Conservation (phyloP, 2,329 filamentous ascomycete species). For the Penicillium sp. region DNA sequence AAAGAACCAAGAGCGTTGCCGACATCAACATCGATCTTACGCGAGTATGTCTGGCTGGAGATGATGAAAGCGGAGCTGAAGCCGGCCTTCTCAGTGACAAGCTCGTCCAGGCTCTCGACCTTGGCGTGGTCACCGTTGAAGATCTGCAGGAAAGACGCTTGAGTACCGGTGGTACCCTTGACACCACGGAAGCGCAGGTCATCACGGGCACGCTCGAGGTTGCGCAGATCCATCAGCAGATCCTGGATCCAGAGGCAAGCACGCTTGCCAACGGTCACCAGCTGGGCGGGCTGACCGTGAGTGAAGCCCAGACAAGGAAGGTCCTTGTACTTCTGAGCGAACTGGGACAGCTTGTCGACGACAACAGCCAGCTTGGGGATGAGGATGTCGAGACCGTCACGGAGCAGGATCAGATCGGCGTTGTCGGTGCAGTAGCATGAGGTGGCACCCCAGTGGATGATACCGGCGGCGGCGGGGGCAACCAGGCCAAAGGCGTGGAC, state of each 20-base stretch:
- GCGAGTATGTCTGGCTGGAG: constrained; percentile 65
- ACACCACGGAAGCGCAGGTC: constrained; percentile 68
- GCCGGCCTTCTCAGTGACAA: constrained; percentile 58
- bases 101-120: constrained; percentile 54
- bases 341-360: constrained; percentile 62
- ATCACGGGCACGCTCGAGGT: constrained; percentile 59
- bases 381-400: constrained; percentile 66
- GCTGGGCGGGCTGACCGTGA: constrained; percentile 52
- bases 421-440: constrained; percentile 58
- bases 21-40: constrained; percentile 75
- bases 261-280: constrained; percentile 57
- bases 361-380: constrained; percentile 69
- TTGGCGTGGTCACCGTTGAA: constrained; percentile 54
- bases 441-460: constrained; percentile 69
- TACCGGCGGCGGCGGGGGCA: constrained; percentile 68
- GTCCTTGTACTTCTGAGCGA: constrained; percentile 64
- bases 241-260: constrained; percentile 69
- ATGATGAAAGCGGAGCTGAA: constrained; percentile 55
- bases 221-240: constrained; percentile 64
- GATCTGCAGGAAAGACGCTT: constrained; percentile 67
- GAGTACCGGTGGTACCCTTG: constrained; percentile 65
- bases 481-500: constrained; percentile 66
- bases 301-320: constrained; percentile 69
- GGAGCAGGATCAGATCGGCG: constrained; percentile 66
- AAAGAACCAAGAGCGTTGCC: constrained; percentile 71